Percentiles rank a stretch among this genome's conserved stretches.
Conservation (phyloP, 1,284 basidiomycete genomes). For the Papiliotrema terrestris region DNA sequence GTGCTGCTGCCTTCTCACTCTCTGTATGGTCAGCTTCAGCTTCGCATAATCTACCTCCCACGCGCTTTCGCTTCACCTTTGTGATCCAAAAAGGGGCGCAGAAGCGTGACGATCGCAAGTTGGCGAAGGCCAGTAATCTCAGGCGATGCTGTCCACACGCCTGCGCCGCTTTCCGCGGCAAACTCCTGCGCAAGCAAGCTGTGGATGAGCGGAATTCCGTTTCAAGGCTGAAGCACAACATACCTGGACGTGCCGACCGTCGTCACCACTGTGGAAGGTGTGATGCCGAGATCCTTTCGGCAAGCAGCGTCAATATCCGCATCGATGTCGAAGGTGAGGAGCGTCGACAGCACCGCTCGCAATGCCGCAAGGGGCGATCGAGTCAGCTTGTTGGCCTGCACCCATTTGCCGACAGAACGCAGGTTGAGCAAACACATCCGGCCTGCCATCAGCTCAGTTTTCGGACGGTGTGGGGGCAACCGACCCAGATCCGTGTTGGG, state of each 20-base stretch:
- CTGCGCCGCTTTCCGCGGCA: too few species aligned
- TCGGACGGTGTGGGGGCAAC: background rate
- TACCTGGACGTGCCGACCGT: background rate
- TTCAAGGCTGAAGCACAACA: background rate
- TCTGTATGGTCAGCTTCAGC: slow-evolving; percentile 51
- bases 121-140: slow-evolving; percentile 56
- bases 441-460: background rate
- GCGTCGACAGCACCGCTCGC: slow-evolving; percentile 44
- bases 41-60: background rate
- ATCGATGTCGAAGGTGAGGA: slow-evolving; percentile 54
- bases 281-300: slow-evolving; percentile 33
- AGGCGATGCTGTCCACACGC: background rate
- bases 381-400: slow-evolving; percentile 13
- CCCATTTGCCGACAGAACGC: slow-evolving; percentile 18
- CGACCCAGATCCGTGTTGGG: too few species aligned
- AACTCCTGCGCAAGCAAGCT: too few species aligned
- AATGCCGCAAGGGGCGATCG: slow-evolving; percentile 23
- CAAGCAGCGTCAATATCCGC: slow-evolving; percentile 67
- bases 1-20: slow-evolving; percentile 61
- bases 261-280: background rate
- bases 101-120: slow-evolving; percentile 62
- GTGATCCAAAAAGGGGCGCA: slow-evolving; percentile 63
- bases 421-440: slow-evolving; percentile 26
- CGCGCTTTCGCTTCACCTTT: slow-evolving; percentile 5
- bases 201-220: too few species aligned